These are phyloP conservation scores for Linnemannia zychae DNA, from an alignment of 192 early-diverging fungal species.

Conservation along the genomic window DNA sequence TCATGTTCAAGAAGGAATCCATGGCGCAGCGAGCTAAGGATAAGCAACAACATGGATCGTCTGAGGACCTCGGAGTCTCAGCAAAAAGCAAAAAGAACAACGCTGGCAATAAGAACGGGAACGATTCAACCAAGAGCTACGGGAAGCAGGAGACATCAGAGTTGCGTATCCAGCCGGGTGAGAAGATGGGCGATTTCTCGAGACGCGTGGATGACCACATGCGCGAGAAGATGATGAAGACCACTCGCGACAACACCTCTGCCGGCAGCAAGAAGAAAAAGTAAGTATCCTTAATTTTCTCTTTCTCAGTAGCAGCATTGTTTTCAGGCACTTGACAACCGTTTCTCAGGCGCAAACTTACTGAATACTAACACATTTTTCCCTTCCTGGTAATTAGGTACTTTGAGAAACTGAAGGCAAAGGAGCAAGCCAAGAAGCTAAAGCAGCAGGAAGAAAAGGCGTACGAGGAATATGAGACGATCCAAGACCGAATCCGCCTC, in stretches of 20 bases:
- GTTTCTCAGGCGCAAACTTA: too few species aligned
- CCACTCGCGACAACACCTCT: conserved; percentile 52
- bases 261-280: conserved; percentile 60
- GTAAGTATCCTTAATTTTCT: not conserved
- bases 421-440: conserved; percentile 58
- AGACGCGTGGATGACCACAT: conserved; percentile 62
- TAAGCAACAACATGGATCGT: conserved; percentile 19
- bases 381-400: conserved; percentile 22
- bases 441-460: conserved; percentile 57
- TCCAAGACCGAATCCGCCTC: conserved; percentile 66
- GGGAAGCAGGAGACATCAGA: conserved; percentile 29
- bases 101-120: conserved; percentile 14
- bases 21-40: conserved; percentile 30
- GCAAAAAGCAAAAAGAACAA: conserved; percentile 11
- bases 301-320: not conserved
- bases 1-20: conserved; percentile 57
- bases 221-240: conserved; percentile 53
- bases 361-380: not conserved
- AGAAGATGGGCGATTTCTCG: conserved; percentile 62
- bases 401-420: conserved; percentile 62
- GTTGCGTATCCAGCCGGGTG: conserved; percentile 57
- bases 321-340: not conserved
- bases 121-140: not conserved
- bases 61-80: conserved; percentile 18
- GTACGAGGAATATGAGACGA: conserved; percentile 63